phyloP scores from a whole-genome alignment of 2,329 filamentous ascomycete species.

The Aspergillus cejpii region DNA sequence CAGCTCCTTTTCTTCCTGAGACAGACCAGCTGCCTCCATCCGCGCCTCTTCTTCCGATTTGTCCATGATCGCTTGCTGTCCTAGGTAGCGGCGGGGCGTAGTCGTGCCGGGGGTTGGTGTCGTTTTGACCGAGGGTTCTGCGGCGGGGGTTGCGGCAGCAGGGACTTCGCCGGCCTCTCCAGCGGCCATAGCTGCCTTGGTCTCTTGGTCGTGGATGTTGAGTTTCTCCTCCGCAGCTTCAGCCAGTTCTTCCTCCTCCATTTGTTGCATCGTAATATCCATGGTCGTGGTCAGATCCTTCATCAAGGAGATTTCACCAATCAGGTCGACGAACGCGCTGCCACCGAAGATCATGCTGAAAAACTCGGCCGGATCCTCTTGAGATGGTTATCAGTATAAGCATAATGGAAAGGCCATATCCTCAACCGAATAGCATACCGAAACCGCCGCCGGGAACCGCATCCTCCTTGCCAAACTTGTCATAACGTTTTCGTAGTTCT shows the following conservation, averaged over 20 bases:
- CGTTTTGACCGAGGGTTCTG: conserved; percentile 20
- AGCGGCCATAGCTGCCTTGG: conserved; percentile 39
- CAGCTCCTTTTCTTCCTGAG: conserved; percentile 66
- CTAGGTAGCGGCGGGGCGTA: conserved; percentile 53
- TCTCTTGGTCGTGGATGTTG: conserved; percentile 42
- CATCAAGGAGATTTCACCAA: conserved; percentile 97
- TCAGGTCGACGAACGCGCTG: conserved; percentile 91
- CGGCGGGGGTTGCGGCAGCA: conserved; percentile 36
- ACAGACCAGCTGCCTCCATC: conserved; percentile 58
- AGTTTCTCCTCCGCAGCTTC: conserved; percentile 47
- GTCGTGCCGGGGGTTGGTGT: conserved; percentile 37
- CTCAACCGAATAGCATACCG: conserved; percentile 45
- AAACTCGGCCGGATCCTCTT: conserved; percentile 89
- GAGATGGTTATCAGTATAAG: conserved; percentile 4
- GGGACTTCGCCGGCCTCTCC: conserved; percentile 38
- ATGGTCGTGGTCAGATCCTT: conserved; percentile 97
- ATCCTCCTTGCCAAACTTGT: conserved; percentile 93
- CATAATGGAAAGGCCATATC: neutral
- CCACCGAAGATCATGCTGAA: conserved; percentile 98
- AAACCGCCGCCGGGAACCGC: conserved; percentile 88
- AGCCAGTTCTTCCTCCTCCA: conserved; percentile 61
- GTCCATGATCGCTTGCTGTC: conserved; percentile 82
- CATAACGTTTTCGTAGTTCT: conserved; percentile 83
- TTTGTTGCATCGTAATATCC: conserved; percentile 87
- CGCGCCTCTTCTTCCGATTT: conserved; percentile 71